Evolutionary conservation across 202 grass and related monocot species (phyloP), one percentile per base, ranked within the genome.

Genomic region (Panicum hallii): DNA sequence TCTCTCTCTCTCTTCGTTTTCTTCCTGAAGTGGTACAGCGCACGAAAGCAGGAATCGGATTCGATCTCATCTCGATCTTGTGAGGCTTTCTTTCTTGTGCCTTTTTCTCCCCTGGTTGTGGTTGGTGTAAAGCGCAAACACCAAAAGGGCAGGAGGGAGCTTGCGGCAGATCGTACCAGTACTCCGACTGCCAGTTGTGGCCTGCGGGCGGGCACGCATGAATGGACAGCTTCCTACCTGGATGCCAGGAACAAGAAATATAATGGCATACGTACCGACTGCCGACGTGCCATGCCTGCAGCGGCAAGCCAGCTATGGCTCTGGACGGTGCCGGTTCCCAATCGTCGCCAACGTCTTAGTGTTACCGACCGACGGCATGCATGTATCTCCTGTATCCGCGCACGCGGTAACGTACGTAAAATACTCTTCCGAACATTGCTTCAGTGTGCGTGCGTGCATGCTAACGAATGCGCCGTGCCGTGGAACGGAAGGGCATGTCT

Each of bases 151-250:
- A 38, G 30, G 28, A 64, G 61, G 5, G 28, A 40, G 32, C 30
- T 17, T 64, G 62, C 11, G 56, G 56, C 10, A 60, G 56, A 60
- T 60, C 23, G 55, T 10, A 5, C n/a, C 11, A 4, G n/a, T 26
- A 26, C 26, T 26, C 26, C 26, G 26, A 26, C 26, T 26, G 26
- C 26, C 26, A 26, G 26, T 26, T 26, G 26, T 26, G 26, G 26
- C 26, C 26, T 26, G 26, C 26, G 26, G 26, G 26, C 50, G 36
- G 32, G 7, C 16, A 19, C 9, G 4, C 30, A n/a, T 26, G 34
- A 58, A 76, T 60, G 20, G 73, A 81, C 78, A 22, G 67, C 1
- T 43, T 80, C 78, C 63, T 43, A 80, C 78, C 53, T 0, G 19
- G 17, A 56, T 57, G 2, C 6, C 19, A 54, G 14, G 52, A 19